Base-by-base conservation (phyloP, 495 filamentous ascomycete species). In the Lichenothelia convexa region DNA sequence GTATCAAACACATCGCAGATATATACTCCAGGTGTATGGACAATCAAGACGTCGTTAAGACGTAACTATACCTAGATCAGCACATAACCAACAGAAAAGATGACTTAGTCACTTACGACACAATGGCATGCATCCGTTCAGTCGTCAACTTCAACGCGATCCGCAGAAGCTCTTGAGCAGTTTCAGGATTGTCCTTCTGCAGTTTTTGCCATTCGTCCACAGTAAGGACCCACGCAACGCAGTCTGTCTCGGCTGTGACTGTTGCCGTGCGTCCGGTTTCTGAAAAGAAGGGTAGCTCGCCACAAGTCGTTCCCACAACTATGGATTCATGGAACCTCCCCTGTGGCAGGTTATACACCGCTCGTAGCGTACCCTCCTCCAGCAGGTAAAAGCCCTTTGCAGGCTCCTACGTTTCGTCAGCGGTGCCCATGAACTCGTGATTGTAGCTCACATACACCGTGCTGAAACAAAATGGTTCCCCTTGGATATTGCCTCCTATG, bases 231-330 rank as follows among this genome's bases (percentile, higher is more conserved):
- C 89, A 97, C 11, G 76, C 72, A 11, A 87, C 73, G 39, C 74
- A 77, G 43, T 86, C 71, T 32, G 75, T 71, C 48, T 94, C 86
- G 0, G 79, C 76, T 37, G 72, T 63, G 18, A 92, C 84, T 1
- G 81, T 93, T 13, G 82, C 82, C 4, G 84, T 94, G 24, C 89
- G 68, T 19, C 71, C 67, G 0, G 85, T 93, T 47, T 83, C 79
- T 12, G 75, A 79, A 57, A 97, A 97, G 61, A 97, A 97, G 0
- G 89, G 89, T 36, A 95, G 57, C 57, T 97, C 89, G 18, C 89
- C 89, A 49, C 87, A 94, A 7, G 89, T 93, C 18, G 87, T 85
- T 17, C 89, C 89, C 5, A 84, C 83, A 2, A 94, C 80, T 29
- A 97, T 93, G 42, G 82, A 77, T 51, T 97, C 89, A 32, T 73